Conservation (phyloP, 306 rosid species). For the Lathyrus sativus region DNA sequence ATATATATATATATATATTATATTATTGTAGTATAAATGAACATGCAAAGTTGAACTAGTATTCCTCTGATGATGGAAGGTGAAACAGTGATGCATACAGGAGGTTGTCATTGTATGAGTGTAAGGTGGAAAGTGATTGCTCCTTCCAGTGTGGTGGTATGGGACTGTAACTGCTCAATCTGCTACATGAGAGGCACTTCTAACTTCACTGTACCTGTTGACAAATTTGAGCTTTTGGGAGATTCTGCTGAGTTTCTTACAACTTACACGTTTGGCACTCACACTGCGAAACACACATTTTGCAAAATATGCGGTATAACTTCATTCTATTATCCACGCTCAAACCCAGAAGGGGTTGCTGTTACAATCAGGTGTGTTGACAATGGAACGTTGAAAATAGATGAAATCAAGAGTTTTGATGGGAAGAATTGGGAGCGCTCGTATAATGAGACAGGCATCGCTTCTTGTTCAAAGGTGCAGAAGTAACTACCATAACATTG, state of each 20-base stretch:
- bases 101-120: slow-evolving; percentile 88
- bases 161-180: slow-evolving; percentile 80
- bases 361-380: slow-evolving; percentile 78
- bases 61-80: slow-evolving; percentile 52
- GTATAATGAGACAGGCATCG: slow-evolving; percentile 34
- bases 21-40: background rate
- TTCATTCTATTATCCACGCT: slow-evolving; percentile 79
- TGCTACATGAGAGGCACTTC: slow-evolving; percentile 77
- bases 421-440: slow-evolving; percentile 75
- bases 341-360: slow-evolving; percentile 87
- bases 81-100: slow-evolving; percentile 60
- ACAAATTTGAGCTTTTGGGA: slow-evolving; percentile 61
- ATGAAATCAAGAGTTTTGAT: slow-evolving; percentile 64
- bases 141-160: slow-evolving; percentile 61
- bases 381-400: slow-evolving; percentile 64
- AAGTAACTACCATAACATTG: slow-evolving; percentile 20
- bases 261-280: slow-evolving; percentile 78
- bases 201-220: slow-evolving; percentile 64
- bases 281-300: slow-evolving; percentile 80
- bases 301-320: slow-evolving; percentile 86
- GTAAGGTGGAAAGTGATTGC: slow-evolving; percentile 74
- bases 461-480: slow-evolving; percentile 56
- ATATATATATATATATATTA: too few relatives aligned
- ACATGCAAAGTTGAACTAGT: too few relatives aligned
- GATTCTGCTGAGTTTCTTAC: slow-evolving; percentile 66